Conservation (phyloP, 2,329 filamentous ascomycete species). For the Setomelanomma holmii region DNA sequence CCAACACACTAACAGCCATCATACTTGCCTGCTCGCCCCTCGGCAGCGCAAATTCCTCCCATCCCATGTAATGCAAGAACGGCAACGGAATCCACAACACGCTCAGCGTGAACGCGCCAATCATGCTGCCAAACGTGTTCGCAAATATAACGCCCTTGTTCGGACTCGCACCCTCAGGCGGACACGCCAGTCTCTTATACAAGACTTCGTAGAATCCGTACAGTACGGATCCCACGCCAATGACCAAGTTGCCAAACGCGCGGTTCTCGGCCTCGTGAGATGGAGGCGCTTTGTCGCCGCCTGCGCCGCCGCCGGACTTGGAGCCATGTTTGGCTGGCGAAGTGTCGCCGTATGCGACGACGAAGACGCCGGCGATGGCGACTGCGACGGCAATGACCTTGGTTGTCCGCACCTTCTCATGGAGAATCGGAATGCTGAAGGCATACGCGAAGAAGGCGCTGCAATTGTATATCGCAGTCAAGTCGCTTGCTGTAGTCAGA, state of each 20-base stretch:
- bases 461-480: constrained; percentile 99
- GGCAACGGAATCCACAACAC: constrained; percentile 94
- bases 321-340: constrained; percentile 61
- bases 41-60: constrained; percentile 85
- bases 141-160: constrained; percentile 95
- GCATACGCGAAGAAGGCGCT: constrained; percentile 98
- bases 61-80: constrained; percentile 76
- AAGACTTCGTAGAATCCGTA: constrained; percentile 98
- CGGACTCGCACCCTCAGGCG: constrained; percentile 84
- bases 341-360: constrained; percentile 91
- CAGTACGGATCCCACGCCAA: constrained; percentile 86
- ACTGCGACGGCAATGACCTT: constrained; percentile 88
- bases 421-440: constrained; percentile 88
- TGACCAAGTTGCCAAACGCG: constrained; percentile 86
- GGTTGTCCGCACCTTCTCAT: constrained; percentile 81
- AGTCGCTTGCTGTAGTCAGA: constrained; percentile 87
- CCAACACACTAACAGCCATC: constrained; percentile 78
- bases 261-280: constrained; percentile 68
- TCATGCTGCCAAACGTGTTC: constrained; percentile 87
- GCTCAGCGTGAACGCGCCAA: constrained; percentile 82
- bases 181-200: constrained; percentile 92
- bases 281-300: constrained; percentile 55
- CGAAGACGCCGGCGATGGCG: constrained; percentile 85
- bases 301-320: constrained; percentile 63
- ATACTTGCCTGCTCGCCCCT: constrained; percentile 79